phyloP scores from a whole-genome alignment of 208 protist species.

The Trypanosoma platydactyli region DNA sequence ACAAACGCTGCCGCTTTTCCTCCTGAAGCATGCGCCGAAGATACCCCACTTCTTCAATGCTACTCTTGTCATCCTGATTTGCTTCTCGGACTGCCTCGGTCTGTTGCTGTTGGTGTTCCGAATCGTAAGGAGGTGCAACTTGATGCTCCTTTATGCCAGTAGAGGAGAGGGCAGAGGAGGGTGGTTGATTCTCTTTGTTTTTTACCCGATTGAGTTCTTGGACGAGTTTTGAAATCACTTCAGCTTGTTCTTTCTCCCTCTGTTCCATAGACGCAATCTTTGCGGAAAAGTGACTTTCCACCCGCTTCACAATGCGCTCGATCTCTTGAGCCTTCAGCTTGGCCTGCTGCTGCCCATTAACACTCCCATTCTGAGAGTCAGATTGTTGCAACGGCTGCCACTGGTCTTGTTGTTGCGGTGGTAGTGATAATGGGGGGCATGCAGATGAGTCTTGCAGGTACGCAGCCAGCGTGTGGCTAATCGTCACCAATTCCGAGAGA shows the following conservation, averaged over 20 bases:
- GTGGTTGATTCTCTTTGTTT: not conserved
- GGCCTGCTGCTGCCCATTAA: constrained; percentile 32
- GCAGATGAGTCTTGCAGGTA: constrained; percentile 46
- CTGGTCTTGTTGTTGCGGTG: not conserved
- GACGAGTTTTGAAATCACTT: constrained; percentile 27
- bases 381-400: not conserved
- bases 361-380: not conserved
- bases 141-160: not conserved
- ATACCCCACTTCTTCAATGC: constrained; percentile 25
- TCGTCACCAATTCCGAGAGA: constrained; percentile 60
- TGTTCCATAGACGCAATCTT: constrained; percentile 44
- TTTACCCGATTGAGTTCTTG: constrained; percentile 3
- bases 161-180: not conserved
- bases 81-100: not conserved
- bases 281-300: constrained; percentile 67
- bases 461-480: constrained; percentile 63
- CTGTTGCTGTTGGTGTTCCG: not conserved
- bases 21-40: constrained; percentile 52
- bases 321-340: constrained; percentile 77
- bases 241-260: constrained; percentile 37
- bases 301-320: constrained; percentile 79
- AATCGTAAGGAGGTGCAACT: not conserved
- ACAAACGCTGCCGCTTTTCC: constrained; percentile 81
- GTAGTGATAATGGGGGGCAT: too few relatives aligned
- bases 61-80: not conserved